phyloP scores from a whole-genome alignment of 495 filamentous ascomycete genomes.

The Sphaerosporella brunnea region DNA sequence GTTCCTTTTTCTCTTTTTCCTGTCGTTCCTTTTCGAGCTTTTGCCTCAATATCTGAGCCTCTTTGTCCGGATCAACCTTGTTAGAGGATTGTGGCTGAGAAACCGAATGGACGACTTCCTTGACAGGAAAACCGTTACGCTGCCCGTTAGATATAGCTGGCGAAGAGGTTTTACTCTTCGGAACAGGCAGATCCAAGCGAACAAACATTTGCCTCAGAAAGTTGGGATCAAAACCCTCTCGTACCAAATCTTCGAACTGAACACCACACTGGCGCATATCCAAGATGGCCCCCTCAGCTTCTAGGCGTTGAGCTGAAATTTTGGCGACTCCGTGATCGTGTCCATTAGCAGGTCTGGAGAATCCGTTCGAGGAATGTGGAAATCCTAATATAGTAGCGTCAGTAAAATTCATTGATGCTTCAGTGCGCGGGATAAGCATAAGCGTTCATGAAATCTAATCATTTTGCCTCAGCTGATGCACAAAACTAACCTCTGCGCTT shows the following conservation, averaged over 20 bases:
- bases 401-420: no score
- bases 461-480: neutral
- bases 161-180: neutral
- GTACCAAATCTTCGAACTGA: slow-evolving; percentile 47
- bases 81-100: slow-evolving; percentile 14
- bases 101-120: slow-evolving; percentile 9
- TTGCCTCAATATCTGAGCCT: slow-evolving; percentile 18
- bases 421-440: no score
- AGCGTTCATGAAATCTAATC: no score
- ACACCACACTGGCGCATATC: slow-evolving; percentile 47
- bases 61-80: slow-evolving; percentile 18
- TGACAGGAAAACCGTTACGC: neutral
- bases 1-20: slow-evolving; percentile 14
- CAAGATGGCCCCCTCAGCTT: slow-evolving; percentile 51
- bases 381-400: neutral
- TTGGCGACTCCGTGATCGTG: neutral
- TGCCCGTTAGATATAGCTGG: neutral
- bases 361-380: neutral
- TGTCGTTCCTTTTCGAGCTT: slow-evolving; percentile 19
- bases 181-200: slow-evolving; percentile 41
- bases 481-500: neutral
- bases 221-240: slow-evolving; percentile 49
- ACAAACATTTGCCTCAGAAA: slow-evolving; percentile 47
- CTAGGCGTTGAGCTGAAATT: neutral
- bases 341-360: neutral